These are phyloP conservation scores for Schwanniomyces vanrijiae DNA, from an alignment of 805 yeast genomes.

Conservation along the genomic window DNA sequence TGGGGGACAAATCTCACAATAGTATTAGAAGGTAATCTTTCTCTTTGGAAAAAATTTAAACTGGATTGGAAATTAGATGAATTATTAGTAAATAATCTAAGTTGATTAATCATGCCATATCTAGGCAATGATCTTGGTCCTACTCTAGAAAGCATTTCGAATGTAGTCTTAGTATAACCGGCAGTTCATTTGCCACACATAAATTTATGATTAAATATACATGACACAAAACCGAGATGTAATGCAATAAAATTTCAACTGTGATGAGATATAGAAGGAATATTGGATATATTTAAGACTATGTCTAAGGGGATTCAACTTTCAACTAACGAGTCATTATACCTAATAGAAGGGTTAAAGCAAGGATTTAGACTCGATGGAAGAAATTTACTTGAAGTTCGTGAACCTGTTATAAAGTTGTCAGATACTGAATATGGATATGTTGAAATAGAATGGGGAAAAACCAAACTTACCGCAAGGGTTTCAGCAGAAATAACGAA, in stretches of 20 bases:
- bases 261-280: not conserved
- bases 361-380: constrained; percentile 68
- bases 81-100: constrained; percentile 4
- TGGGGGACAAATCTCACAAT: constrained; percentile 80
- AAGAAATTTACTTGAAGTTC: constrained; percentile 59
- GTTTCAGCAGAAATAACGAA: constrained; percentile 73
- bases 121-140: not conserved
- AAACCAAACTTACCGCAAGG: constrained; percentile 66
- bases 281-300: not conserved
- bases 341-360: constrained; percentile 61
- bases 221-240: not conserved
- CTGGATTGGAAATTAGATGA: constrained; percentile 10
- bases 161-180: not conserved
- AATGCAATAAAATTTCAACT: not conserved
- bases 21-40: constrained; percentile 72
- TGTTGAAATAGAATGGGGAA: constrained; percentile 76
- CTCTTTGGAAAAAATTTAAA: constrained; percentile 59
- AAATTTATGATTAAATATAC: not conserved
- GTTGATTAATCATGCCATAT: not conserved
- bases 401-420: constrained; percentile 59
- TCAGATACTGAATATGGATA: constrained; percentile 75
- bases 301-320: constrained; percentile 67
- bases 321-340: constrained; percentile 62
- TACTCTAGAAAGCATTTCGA: constrained; percentile 2
- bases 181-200: not conserved